Conservation (phyloP, 768 basidiomycete genomes). For the Hypholoma sublateritium region DNA sequence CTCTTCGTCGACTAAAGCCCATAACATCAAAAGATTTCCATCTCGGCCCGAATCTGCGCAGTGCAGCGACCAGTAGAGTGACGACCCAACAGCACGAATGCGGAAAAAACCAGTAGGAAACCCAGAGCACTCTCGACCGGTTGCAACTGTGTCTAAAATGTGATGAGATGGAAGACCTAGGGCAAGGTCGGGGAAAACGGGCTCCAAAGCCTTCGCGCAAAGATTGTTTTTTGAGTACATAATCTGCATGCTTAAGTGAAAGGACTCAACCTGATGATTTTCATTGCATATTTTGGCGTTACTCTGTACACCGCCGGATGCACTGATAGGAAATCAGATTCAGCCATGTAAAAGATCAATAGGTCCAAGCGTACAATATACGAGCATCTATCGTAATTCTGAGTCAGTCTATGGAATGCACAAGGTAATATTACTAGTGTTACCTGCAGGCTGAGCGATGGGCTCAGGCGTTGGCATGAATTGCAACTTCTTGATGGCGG, state of each 20-base stretch:
- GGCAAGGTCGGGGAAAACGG: not conserved
- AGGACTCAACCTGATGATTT: no score
- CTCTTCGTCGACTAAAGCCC: not conserved
- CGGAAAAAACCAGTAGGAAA: constrained; percentile 5
- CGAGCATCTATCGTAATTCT: no score
- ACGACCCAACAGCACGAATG: not conserved
- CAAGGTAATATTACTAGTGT: no score
- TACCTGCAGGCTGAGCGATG: no score
- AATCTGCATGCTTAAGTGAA: no score
- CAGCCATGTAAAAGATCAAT: no score
- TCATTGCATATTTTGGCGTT: no score
- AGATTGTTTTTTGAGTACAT: not conserved
- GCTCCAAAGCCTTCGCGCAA: not conserved
- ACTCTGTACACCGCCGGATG: no score
- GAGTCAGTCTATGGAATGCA: no score
- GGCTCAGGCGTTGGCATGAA: no score
- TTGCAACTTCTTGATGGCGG: not conserved
- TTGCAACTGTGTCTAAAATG: not conserved
- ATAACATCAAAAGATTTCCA: not conserved
- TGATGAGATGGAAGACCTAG: not conserved
- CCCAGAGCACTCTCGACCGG: constrained; percentile 2
- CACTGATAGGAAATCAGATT: no score
- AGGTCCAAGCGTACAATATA: no score
- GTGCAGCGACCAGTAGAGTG: not conserved
- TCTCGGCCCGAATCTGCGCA: not conserved